These are phyloP conservation scores for Colletotrichum sublineola DNA, from an alignment of 2,329 filamentous ascomycete genomes.

Conservation along the genomic window DNA sequence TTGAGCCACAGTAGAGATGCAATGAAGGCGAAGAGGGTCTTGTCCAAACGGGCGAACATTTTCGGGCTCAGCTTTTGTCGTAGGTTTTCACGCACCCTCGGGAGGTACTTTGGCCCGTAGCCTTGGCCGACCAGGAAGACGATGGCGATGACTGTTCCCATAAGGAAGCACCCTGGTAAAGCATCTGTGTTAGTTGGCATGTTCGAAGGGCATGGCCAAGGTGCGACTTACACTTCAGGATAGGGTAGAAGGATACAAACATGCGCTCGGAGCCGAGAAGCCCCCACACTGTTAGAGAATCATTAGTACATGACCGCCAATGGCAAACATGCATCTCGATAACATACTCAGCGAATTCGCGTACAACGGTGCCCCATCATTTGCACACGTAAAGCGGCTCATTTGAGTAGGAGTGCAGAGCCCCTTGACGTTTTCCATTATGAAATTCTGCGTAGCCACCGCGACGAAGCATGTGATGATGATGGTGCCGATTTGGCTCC, in stretches of 20 bases:
- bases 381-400: conserved; percentile 51
- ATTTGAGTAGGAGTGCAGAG: conserved; percentile 49
- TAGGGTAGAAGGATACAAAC: conserved; percentile 58
- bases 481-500: conserved; percentile 60
- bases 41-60: conserved; percentile 52
- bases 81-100: conserved; percentile 51
- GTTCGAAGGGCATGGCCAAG: background rate
- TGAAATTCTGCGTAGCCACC: conserved; percentile 59
- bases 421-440: conserved; percentile 54
- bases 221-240: conserved; percentile 52
- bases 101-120: conserved; percentile 53
- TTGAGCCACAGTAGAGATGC: conserved; percentile 58
- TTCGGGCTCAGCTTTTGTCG: conserved; percentile 47
- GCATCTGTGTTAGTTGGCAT: rapidly evolving
- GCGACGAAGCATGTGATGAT: conserved; percentile 54
- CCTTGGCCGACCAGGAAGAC: conserved; percentile 53
- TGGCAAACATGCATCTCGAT: too few relatives aligned
- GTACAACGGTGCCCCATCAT: conserved; percentile 49
- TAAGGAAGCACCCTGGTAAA: conserved; percentile 56
- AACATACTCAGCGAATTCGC: conserved; percentile 47
- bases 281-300: conserved; percentile 44
- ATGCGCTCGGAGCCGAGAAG: conserved; percentile 50
- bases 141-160: conserved; percentile 54
- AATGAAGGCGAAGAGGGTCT: conserved; percentile 54
- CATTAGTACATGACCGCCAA: background rate